phyloP scores from a whole-genome alignment of 805 yeast genomes.

The Cyberlindnera petersonii region DNA sequence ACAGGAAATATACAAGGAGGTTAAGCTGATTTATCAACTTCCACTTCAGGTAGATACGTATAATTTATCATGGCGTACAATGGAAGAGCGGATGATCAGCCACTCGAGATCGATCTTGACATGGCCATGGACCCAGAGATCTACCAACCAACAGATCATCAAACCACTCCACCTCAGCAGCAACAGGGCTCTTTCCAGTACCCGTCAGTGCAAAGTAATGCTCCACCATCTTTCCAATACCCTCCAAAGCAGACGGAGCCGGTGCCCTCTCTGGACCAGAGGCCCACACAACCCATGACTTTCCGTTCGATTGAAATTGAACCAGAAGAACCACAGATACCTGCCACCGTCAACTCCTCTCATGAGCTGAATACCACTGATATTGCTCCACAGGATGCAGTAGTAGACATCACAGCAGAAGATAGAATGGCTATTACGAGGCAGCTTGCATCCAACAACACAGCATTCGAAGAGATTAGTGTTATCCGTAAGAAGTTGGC shows the following conservation, averaged over 20 bases:
- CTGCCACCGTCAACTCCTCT: no score
- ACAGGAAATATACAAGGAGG: no score
- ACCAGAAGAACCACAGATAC: conserved; percentile 9
- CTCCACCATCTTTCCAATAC: background rate
- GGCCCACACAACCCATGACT: conserved; percentile 7
- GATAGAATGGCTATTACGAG: conserved; percentile 1
- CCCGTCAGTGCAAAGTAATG: background rate
- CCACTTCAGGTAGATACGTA: background rate
- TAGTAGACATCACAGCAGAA: background rate
- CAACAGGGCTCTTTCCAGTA: conserved; percentile 1
- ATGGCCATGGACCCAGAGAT: conserved; percentile 16
- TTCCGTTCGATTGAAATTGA: conserved; percentile 19
- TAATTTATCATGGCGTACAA: background rate
- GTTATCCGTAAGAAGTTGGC: conserved; percentile 36
- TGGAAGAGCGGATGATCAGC: background rate
- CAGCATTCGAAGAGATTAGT: conserved; percentile 23
- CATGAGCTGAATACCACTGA: no score
- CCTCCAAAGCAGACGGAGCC: background rate
- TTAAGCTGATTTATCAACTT: no score
- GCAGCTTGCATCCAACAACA: conserved; percentile 18
- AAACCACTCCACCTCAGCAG: conserved; percentile 5
- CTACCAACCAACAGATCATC: conserved; percentile 6
- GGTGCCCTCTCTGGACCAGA: background rate
- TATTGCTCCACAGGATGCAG: background rate
- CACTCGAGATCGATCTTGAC: conserved; percentile 22